phyloP scores from a whole-genome alignment of 106 monocot genomes.

The Acorus gramineus region DNA sequence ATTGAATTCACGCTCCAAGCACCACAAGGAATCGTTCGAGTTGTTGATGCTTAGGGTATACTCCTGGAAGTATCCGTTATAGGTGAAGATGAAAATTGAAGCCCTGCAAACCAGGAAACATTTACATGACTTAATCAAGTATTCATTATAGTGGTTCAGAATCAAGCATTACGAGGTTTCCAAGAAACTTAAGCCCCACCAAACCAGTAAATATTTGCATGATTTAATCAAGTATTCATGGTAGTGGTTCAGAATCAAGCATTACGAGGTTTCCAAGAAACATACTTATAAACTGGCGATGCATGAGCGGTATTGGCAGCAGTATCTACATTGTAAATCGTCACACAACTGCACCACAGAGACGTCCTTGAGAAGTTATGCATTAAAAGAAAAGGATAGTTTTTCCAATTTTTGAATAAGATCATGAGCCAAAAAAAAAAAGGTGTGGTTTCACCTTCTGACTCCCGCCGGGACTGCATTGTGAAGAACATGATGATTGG shows the following conservation, averaged over 20 bases:
- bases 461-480: slow-evolving; percentile 52
- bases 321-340: slow-evolving; percentile 21
- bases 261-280: not conserved
- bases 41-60: slow-evolving; percentile 21
- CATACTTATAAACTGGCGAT: slow-evolving; percentile 31
- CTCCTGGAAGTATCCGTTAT: slow-evolving; percentile 47
- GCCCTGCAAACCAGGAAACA: slow-evolving; percentile 19
- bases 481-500: slow-evolving; percentile 83
- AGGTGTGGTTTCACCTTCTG: slow-evolving; percentile 44
- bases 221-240: not conserved
- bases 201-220: not conserved
- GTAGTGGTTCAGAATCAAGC: too few relatives aligned
- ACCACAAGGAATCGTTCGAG: slow-evolving; percentile 33
- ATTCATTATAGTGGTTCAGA: not conserved
- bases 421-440: not conserved
- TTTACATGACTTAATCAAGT: not conserved
- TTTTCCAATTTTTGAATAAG: not conserved
- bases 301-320: slow-evolving; percentile 3
- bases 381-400: too few relatives aligned
- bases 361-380: not conserved
- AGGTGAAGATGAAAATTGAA: slow-evolving; percentile 35
- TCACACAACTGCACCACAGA: slow-evolving; percentile 22
- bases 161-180: too few relatives aligned
- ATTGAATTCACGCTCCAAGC: slow-evolving; percentile 49
- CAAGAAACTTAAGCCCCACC: slow-evolving; percentile 29